Base-by-base conservation (phyloP, 2,329 filamentous ascomycete genomes). In the Ophiostoma triangulosporum region DNA sequence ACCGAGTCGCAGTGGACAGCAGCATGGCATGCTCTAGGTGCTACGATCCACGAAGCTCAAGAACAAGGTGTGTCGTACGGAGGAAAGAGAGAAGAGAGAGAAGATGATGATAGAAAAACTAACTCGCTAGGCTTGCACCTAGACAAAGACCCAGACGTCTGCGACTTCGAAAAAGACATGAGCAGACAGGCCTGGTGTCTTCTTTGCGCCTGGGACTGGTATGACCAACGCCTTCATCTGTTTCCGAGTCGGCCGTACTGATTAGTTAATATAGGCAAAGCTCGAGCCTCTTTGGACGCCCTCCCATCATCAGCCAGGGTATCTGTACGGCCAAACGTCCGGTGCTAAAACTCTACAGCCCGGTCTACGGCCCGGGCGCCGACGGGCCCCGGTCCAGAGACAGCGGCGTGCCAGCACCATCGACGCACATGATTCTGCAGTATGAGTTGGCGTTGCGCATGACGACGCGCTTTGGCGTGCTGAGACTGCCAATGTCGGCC, bases 201-300 rank as follows among this genome's bases (percentile, higher is more conserved):
- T 24, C 58, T 74, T 12, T 73, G 70, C 56, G 58, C 68, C 35
- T 75, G 72, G 72, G 72, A 74, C 51, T 73, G 71, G 71, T 73
- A 63, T 48, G 26, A 24, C 6, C 6, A 26, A 15, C 1, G 5
- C n/a, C 6, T 5, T n/a, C n/a, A 15, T 35, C n/a, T 35, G 14
- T 24, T 40, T 40, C 6, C n/a, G n/a, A n/a, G n/a, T n/a, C n/a
- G n/a, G n/a, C n/a, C n/a, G 12, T 3, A 31, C 29, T 7, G 29
- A 6, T 31, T 31, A 11, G 29, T 17, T 43, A 43, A 43, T 17
- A 11, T 3, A 66, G 66, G 65, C 67, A 29, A 63, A 73, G 74
- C 63, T 67, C 68, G 2, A 59, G 68, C 6, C 64, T 72, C 60
- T 60, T 74, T 6, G 68, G 67, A 8, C 66, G 72, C 4, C 71